Conservation (phyloP, 768 basidiomycete species). For the Postia placenta region DNA sequence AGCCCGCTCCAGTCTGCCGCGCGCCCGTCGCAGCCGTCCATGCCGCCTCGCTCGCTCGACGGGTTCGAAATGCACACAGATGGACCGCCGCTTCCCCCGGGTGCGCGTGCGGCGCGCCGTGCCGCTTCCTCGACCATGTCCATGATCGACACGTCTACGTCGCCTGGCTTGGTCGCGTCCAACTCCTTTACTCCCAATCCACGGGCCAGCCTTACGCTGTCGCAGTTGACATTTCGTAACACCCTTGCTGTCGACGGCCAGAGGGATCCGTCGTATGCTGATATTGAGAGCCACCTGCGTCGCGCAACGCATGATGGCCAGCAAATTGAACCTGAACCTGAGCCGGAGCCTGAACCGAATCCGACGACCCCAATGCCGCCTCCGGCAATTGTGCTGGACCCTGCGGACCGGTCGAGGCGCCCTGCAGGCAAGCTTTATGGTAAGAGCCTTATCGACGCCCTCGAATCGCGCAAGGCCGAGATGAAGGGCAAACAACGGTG, state of each 20-base stretch:
- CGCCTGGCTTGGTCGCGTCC: slow-evolving; percentile 28
- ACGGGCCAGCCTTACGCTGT: slow-evolving; percentile 62
- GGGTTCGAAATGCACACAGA: slow-evolving; percentile 64
- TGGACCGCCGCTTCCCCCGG: slow-evolving; percentile 73
- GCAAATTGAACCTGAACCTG: slow-evolving; percentile 46
- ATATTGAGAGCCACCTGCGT: slow-evolving; percentile 56
- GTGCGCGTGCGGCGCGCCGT: slow-evolving; percentile 53
- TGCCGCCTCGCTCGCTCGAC: slow-evolving; percentile 31
- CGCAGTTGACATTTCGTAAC: slow-evolving; percentile 84
- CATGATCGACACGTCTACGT: slow-evolving; percentile 25
- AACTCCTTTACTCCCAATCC: slow-evolving; percentile 78
- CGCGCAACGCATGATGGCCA: slow-evolving; percentile 77
- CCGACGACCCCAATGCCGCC: slow-evolving; percentile 23
- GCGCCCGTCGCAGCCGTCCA: slow-evolving; percentile 23
- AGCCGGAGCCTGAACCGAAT: slow-evolving; percentile 25
- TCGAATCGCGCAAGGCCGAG: slow-evolving; percentile 75
- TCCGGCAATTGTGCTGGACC: slow-evolving; percentile 16
- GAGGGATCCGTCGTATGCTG: slow-evolving; percentile 54
- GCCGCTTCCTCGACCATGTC: slow-evolving; percentile 36
- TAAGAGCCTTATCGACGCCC: slow-evolving; percentile 84
- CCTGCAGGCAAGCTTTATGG: slow-evolving; percentile 82
- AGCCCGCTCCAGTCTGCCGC: slow-evolving; percentile 62
- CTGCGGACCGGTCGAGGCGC: slow-evolving; percentile 27
- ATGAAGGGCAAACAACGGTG: slow-evolving; percentile 85
- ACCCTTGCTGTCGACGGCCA: slow-evolving; percentile 67